A percentile compares a stretch with the other conserved stretches of the same genome.
These are phyloP conservation scores for Penicillium simplicissimum DNA, from an alignment of 495 filamentous ascomycete species.

Conservation along the genomic window DNA sequence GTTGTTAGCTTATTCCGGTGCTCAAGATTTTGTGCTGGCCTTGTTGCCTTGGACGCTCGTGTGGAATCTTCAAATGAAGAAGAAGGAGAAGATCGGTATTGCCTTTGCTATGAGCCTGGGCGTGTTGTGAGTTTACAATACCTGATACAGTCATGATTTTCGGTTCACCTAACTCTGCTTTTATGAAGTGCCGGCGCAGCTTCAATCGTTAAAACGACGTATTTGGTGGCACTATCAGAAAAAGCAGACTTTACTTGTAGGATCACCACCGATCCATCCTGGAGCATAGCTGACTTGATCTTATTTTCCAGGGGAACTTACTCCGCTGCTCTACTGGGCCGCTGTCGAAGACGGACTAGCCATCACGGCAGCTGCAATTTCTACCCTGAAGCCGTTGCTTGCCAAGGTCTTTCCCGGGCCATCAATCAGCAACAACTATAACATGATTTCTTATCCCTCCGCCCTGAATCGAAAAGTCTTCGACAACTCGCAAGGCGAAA, in stretches of 20 bases:
- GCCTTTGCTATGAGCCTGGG: slow-evolving; percentile 27
- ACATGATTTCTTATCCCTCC: slow-evolving; percentile 19
- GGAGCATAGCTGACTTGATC: not conserved
- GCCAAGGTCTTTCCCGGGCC: slow-evolving; percentile 17
- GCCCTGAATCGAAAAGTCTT: slow-evolving; percentile 9
- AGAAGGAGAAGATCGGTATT: slow-evolving; percentile 26
- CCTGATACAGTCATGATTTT: not conserved
- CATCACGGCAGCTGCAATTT: slow-evolving; percentile 24
- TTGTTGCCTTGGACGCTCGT: slow-evolving; percentile 24
- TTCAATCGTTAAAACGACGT: slow-evolving; percentile 24
- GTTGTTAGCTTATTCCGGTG: slow-evolving; percentile 25
- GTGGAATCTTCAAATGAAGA: slow-evolving; percentile 28
- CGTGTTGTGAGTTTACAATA: slow-evolving; percentile 21
- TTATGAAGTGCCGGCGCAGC: slow-evolving; percentile 17
- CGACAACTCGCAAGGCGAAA: slow-evolving; percentile 21
- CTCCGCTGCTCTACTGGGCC: slow-evolving; percentile 23
- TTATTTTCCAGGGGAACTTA: slow-evolving; percentile 18
- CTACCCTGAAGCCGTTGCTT: slow-evolving; percentile 21
- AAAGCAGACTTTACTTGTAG: slow-evolving; percentile 26
- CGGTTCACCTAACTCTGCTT: not conserved
- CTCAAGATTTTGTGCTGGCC: slow-evolving; percentile 24
- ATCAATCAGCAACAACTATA: slow-evolving; percentile 11
- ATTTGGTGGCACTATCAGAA: slow-evolving; percentile 17
- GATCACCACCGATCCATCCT: not conserved
- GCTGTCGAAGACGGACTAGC: slow-evolving; percentile 27